Evolutionary conservation across 352 stramenopile genomes (phyloP), one percentile per base, ranked within the genome.

Genomic region (Phytophthora sojae): DNA sequence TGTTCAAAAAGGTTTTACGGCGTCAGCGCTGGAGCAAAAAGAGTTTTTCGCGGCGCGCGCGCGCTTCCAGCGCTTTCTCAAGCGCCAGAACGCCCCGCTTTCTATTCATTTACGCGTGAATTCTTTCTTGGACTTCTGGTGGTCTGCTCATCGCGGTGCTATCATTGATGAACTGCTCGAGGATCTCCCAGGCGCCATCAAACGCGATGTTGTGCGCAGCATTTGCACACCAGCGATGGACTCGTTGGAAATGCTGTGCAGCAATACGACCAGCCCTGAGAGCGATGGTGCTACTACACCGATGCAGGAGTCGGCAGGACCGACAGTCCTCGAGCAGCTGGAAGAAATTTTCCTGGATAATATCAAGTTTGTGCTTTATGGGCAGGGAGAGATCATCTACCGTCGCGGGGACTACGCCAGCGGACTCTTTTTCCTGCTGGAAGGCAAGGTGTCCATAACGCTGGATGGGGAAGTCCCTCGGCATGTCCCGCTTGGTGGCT

Each of bases 121-220:
- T 63, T 83, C 82, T 14, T 92, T 90, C 49, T 49, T 92, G 12
- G 82, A 92, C 51, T 92, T 85, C 19, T 92, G 84, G 84, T 90
- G 84, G 84, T 88, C 82, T 14, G 70, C 82, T 5, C 84, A 92
- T 45, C 80, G 84, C 8, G 82, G 85, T 8, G 82, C 85, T 15
- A 86, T 90, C 50, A 83, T 92, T 45, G 80, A 82, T 37, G 77
- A 91, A 23, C 56, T 92, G 8, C 57, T 92, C 6, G 45, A 84
- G 7, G 83, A 92, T 32, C 71, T 92, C 1, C 85, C 85, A 0
- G 62, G 57, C 21, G 79, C 60, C 9, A 89, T 90, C 51, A 87
- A 90, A 45, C 75, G 79, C 3, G 83, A 91, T 35, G 88, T 92
- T 15, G 64, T 85, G 2, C 70, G 69, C 2, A 91, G 83, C 42